These are phyloP conservation scores for Gloeostereum incarnatum DNA, from an alignment of 768 basidiomycete species.

Conservation along the genomic window DNA sequence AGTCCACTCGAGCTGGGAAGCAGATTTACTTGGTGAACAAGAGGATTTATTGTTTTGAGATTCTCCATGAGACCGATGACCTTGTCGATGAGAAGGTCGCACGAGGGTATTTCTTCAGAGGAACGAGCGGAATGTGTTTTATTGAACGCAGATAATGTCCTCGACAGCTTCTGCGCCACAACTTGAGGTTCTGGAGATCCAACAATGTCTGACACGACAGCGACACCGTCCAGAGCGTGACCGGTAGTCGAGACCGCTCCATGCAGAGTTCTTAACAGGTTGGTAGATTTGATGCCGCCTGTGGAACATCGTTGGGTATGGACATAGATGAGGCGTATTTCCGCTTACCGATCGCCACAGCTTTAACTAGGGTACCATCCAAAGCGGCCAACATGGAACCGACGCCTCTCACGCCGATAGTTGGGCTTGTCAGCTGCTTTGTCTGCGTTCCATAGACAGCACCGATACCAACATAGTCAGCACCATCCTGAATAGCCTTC, in stretches of 20 bases:
- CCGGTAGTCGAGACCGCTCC: conserved; percentile 53
- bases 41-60: conserved; percentile 47
- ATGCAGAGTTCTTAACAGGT: conserved; percentile 67
- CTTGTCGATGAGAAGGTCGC: conserved; percentile 22
- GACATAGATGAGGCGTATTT: no score
- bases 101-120: conserved; percentile 3
- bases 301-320: conserved; percentile 5
- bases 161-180: conserved; percentile 37
- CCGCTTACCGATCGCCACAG: conserved; percentile 80
- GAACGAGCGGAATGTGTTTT: background rate
- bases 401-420: conserved; percentile 67
- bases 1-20: no score
- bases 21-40: conserved; percentile 66
- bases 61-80: conserved; percentile 41
- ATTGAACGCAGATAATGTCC: conserved; percentile 35
- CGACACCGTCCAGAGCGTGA: conserved; percentile 68
- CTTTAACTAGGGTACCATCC: conserved; percentile 52
- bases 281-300: conserved; percentile 85
- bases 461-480: conserved; percentile 86
- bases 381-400: conserved; percentile 57
- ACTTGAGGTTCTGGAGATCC: conserved; percentile 45
- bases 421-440: conserved; percentile 57
- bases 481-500: conserved; percentile 51
- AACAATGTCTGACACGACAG: conserved; percentile 84
- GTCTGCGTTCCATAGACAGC: conserved; percentile 76